Conservation (phyloP, 108 stramenopile species). For the Pelagomonas calceolata region DNA sequence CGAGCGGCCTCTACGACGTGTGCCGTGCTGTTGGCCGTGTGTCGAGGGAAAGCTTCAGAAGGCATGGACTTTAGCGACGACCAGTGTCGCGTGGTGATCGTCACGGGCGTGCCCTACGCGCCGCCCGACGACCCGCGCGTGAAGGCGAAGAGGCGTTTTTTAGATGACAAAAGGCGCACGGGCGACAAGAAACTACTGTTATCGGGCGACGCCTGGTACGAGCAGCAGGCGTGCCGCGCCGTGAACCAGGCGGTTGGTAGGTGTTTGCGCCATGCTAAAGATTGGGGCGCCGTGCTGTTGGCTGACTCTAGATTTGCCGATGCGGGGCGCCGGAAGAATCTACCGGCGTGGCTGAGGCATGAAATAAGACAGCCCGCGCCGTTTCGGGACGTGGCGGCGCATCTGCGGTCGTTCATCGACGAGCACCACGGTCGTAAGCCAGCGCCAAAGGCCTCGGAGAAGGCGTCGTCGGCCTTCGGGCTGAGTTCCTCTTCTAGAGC, state of each 20-base stretch:
- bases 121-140: conserved; percentile 87
- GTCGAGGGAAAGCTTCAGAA: conserved; percentile 77
- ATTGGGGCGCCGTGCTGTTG: conserved; percentile 88
- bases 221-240: conserved; percentile 85
- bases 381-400: background rate
- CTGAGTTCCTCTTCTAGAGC: too few species aligned
- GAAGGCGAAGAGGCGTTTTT: conserved; percentile 76
- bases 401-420: background rate
- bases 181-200: conserved; percentile 20
- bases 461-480: too few species aligned
- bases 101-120: conserved; percentile 94
- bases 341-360: background rate
- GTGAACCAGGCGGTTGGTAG: conserved; percentile 97
- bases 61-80: conserved; percentile 78
- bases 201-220: conserved; percentile 91
- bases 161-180: conserved; percentile 37
- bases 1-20: background rate
- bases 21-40: conserved; percentile 70
- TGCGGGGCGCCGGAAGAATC: background rate
- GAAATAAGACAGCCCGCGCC: background rate
- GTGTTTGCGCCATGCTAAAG: conserved; percentile 89
- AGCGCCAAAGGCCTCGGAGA: too few species aligned
- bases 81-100: conserved; percentile 81
- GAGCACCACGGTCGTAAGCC: too few species aligned
- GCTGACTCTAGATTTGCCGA: conserved; percentile 81